Evolutionary conservation across 2,329 filamentous ascomycete genomes (phyloP).

Genomic region (Ascomycota sp.): DNA sequence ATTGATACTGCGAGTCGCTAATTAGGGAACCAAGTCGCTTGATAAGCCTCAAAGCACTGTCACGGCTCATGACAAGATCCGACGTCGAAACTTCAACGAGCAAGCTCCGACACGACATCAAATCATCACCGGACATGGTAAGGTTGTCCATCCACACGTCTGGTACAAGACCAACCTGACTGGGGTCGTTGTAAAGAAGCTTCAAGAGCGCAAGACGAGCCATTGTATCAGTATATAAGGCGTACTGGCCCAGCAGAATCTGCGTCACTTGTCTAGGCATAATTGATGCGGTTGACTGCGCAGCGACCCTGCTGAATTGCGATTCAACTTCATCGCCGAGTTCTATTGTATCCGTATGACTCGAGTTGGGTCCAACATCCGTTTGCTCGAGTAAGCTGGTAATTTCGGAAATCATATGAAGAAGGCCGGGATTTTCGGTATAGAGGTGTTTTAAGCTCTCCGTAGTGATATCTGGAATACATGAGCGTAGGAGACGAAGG

Average conservation of each 20-base stretch:
- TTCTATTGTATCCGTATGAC: constrained; percentile 38
- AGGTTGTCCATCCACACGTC: constrained; percentile 27
- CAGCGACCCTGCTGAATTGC: constrained; percentile 28
- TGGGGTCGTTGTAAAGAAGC: constrained; percentile 19
- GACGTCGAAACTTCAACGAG: constrained; percentile 31
- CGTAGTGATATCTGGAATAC: constrained; percentile 23
- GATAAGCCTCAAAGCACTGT: constrained; percentile 26
- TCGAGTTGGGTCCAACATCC: constrained; percentile 7
- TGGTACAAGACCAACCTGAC: constrained; percentile 28
- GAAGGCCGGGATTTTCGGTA: constrained; percentile 17
- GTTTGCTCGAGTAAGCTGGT: constrained; percentile 9
- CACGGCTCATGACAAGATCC: constrained; percentile 27
- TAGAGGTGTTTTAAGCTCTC: constrained; percentile 17
- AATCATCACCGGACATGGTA: constrained; percentile 27
- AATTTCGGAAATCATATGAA: constrained; percentile 21
- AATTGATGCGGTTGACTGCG: constrained; percentile 14
- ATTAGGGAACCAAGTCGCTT: constrained; percentile 31
- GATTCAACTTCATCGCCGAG: constrained; percentile 45
- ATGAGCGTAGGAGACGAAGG: constrained; percentile 21
- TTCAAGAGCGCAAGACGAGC: constrained; percentile 25
- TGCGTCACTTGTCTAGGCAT: constrained; percentile 25
- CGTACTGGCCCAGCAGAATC: constrained; percentile 18
- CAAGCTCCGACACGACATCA: constrained; percentile 29
- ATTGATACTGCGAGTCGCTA: constrained; percentile 38
- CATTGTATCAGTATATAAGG: constrained; percentile 27